A percentile compares a stretch with the other conserved stretches of the same genome.
These are phyloP conservation scores for Blastocrithidia nonstop DNA, from an alignment of 208 protist genomes.

Conservation along the genomic window DNA sequence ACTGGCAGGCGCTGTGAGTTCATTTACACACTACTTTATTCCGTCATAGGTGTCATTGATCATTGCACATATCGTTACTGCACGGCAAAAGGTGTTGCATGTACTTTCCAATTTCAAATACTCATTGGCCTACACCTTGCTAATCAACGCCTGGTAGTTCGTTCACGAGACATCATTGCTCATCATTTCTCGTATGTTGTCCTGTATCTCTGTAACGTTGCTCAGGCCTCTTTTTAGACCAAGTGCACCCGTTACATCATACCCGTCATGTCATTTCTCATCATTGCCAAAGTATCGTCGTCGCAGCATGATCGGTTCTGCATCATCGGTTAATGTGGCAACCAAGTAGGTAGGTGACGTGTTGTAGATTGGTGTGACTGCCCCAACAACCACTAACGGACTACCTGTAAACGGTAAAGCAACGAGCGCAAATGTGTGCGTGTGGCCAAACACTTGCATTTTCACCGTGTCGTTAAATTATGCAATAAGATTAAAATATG, in stretches of 20 bases:
- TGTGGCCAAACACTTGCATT: constrained; percentile 62
- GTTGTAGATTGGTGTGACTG: constrained; percentile 39
- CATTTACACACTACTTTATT: constrained; percentile 17
- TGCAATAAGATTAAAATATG: constrained; percentile 31
- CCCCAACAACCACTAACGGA: constrained; percentile 17
- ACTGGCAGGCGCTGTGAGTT: constrained; percentile 1
- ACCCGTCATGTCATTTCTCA: constrained; percentile 16
- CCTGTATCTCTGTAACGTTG: constrained; percentile 7
- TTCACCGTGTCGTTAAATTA: constrained; percentile 20
- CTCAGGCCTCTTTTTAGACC: constrained; percentile 10
- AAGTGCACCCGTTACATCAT: constrained; percentile 13
- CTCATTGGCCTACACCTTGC: constrained; percentile 13
- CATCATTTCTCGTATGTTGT: constrained; percentile 6
- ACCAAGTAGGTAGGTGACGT: constrained; percentile 61
- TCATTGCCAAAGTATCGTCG: constrained; percentile 27
- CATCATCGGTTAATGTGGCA: constrained; percentile 17
- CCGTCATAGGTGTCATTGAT: constrained; percentile 10
- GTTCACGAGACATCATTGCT: constrained; percentile 20
- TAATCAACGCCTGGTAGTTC: constrained; percentile 21
- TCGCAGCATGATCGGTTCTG: constrained; percentile 14
- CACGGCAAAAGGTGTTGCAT: constrained; percentile 36
- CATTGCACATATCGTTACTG: constrained; percentile 34
- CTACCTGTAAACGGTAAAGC: constrained; percentile 7
- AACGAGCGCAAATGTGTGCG: constrained; percentile 39
- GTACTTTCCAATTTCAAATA: constrained; percentile 13